Conservation (phyloP, 2,329 filamentous ascomycete genomes). For the Monosporascus sp. region DNA sequence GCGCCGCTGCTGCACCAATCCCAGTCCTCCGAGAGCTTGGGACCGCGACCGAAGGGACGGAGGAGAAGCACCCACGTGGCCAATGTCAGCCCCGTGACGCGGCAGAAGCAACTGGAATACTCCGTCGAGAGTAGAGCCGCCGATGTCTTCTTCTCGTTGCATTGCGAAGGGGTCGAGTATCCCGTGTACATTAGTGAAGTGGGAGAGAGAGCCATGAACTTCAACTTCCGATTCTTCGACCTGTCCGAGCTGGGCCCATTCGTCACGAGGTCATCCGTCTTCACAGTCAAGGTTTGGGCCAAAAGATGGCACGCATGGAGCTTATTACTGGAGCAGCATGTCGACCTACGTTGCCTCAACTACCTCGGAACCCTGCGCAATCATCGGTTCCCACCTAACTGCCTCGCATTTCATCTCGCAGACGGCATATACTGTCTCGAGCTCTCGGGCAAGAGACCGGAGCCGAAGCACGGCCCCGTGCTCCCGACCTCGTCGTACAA, state of each 20-base stretch:
- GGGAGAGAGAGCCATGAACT: conserved; percentile 77
- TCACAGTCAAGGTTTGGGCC: conserved; percentile 73
- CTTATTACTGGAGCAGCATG: conserved; percentile 65
- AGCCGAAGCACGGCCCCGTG: conserved; percentile 47
- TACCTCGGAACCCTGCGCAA: conserved; percentile 70
- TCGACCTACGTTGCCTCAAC: conserved; percentile 69
- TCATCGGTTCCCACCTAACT: conserved; percentile 73
- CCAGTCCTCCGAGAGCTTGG: conserved; percentile 48
- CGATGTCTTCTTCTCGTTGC: conserved; percentile 86
- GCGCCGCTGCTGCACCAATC: conserved; percentile 47
- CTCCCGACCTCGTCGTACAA: conserved; percentile 75
- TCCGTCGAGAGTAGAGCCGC: conserved; percentile 67
- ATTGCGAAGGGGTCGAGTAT: conserved; percentile 58
- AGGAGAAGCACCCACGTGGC: conserved; percentile 46
- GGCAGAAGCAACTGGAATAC: conserved; percentile 73
- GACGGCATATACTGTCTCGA: conserved; percentile 85
- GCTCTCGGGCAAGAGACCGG: conserved; percentile 46
- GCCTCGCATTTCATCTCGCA: conserved; percentile 75
- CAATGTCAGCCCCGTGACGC: conserved; percentile 38
- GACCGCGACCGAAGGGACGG: conserved; percentile 32
- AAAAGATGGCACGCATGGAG: conserved; percentile 48
- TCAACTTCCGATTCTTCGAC: conserved; percentile 82
- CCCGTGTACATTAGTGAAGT: conserved; percentile 90
- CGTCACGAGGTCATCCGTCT: conserved; percentile 58
- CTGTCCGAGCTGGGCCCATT: conserved; percentile 57